phyloP scores from a whole-genome alignment of 140 eudicot species.

The Anethum foeniculum region DNA sequence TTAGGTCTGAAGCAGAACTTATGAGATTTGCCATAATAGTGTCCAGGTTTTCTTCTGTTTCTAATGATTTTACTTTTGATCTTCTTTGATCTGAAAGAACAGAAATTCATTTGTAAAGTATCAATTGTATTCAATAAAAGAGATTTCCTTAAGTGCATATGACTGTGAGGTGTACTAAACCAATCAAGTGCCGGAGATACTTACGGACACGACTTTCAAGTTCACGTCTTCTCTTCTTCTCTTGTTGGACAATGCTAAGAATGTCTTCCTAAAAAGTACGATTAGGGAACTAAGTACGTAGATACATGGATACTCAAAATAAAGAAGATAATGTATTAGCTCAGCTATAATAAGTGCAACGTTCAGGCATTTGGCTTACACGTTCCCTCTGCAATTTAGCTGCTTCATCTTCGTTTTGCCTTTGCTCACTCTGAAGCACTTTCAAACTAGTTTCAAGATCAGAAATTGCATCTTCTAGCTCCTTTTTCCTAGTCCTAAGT shows the following conservation, averaged over 20 bases:
- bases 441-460: conserved; percentile 34
- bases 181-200: conserved; percentile 16
- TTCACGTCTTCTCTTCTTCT: conserved; percentile 50
- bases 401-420: conserved; percentile 55
- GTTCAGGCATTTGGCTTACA: conserved; percentile 36
- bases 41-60: conserved; percentile 55
- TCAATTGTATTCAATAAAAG: background rate
- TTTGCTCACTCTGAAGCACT: conserved; percentile 48
- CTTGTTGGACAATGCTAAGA: conserved; percentile 33
- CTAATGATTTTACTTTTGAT: conserved; percentile 45
- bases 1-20: conserved; percentile 43
- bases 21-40: conserved; percentile 41
- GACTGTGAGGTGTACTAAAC: background rate
- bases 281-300: background rate
- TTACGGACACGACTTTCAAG: conserved; percentile 62
- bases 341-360: background rate
- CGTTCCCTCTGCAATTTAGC: conserved; percentile 64
- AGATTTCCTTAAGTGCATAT: background rate
- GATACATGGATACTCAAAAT: background rate
- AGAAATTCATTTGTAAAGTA: conserved; percentile 12
- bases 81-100: conserved; percentile 50
- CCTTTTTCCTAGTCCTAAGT: conserved; percentile 37
- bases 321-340: background rate
- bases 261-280: conserved; percentile 54
- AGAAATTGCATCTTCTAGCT: conserved; percentile 43